These are phyloP conservation scores for Chlorella ohadii DNA, from an alignment of 139 green algal species.

Conservation along the genomic window DNA sequence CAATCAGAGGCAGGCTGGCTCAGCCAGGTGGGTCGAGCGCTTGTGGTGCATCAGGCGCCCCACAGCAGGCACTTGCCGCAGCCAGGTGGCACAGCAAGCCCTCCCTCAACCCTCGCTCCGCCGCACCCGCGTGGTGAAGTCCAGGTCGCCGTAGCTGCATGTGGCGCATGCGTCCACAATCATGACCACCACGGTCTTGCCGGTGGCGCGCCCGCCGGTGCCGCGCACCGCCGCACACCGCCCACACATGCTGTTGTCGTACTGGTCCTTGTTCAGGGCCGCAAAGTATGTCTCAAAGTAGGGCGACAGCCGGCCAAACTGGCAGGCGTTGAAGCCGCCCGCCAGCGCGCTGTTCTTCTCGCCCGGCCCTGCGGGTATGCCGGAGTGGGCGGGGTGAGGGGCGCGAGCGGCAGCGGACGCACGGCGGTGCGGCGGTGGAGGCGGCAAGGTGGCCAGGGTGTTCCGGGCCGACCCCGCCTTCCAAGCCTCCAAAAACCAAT, in stretches of 20 bases:
- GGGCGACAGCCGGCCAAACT: slow-evolving; percentile 26
- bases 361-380: slow-evolving; percentile 1
- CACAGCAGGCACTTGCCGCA: too few relatives aligned
- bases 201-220: slow-evolving; percentile 5
- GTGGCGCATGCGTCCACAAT: slow-evolving; percentile 15
- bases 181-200: not conserved
- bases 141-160: slow-evolving; percentile 8
- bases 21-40: not conserved
- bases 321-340: slow-evolving; percentile 33
- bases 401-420: not conserved
- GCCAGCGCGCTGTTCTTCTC: slow-evolving; percentile 32
- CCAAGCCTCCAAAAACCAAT: not conserved
- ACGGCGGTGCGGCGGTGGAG: not conserved
- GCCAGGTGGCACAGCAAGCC: too few relatives aligned
- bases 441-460: not conserved
- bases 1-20: not conserved
- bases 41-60: not conserved
- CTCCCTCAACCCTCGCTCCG: not conserved
- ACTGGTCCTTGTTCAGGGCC: slow-evolving; percentile 4
- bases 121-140: slow-evolving; percentile 18
- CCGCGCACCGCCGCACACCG: slow-evolving; percentile 22
- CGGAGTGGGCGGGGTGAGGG: not conserved
- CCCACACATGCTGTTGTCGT: not conserved
- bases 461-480: not conserved
- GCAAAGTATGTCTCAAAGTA: slow-evolving; percentile 35